Evolutionary conservation across 495 filamentous ascomycete species (phyloP).

Genomic region (Neurospora terricola): DNA sequence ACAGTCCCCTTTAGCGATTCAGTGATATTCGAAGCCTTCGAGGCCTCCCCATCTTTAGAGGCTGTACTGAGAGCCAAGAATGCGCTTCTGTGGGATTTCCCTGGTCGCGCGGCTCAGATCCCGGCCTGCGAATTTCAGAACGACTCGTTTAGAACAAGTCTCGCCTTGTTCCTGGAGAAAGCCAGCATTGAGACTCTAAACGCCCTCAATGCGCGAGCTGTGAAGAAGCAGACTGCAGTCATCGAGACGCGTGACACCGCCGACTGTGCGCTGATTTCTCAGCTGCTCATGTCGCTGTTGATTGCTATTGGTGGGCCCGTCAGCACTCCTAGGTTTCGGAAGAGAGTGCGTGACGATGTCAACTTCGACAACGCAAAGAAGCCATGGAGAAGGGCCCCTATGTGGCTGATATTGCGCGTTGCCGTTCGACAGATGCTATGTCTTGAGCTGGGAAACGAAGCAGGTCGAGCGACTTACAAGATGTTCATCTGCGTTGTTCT

Average conservation of each 20-base stretch:
- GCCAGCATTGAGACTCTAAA: background rate
- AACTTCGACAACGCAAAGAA: conserved; percentile 30
- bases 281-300: background rate
- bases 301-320: background rate
- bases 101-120: background rate
- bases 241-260: background rate
- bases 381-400: conserved; percentile 48
- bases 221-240: background rate
- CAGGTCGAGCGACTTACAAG: conserved; percentile 49
- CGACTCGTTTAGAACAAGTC: background rate
- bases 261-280: background rate
- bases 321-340: conserved; percentile 29
- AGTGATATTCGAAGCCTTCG: conserved; percentile 3
- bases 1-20: background rate
- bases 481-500: conserved; percentile 39
- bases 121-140: background rate
- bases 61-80: conserved; percentile 1
- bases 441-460: conserved; percentile 30
- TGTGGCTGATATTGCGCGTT: conserved; percentile 53
- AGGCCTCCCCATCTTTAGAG: conserved; percentile 4
- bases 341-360: conserved; percentile 52
- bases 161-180: background rate
- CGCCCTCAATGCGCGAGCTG: background rate
- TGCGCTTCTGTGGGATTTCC: background rate
- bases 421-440: conserved; percentile 38